phyloP scores from a whole-genome alignment of 2,329 filamentous ascomycete genomes.

The Colletotrichum karsti region DNA sequence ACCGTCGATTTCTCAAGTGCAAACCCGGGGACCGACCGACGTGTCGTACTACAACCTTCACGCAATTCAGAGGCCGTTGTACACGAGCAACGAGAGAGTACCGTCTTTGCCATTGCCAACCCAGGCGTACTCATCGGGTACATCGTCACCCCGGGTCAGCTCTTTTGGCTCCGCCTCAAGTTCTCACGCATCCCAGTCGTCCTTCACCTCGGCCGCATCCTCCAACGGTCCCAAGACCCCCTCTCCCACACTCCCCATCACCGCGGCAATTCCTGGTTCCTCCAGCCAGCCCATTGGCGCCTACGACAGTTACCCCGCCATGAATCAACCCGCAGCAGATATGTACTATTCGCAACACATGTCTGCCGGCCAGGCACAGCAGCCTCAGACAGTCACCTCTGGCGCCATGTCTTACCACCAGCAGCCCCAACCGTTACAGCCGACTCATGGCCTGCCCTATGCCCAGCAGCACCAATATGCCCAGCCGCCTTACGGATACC shows the following conservation, averaged over 20 bases:
- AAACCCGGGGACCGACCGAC: conserved; percentile 80
- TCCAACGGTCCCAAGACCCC: conserved; percentile 78
- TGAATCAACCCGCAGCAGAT: conserved; percentile 85
- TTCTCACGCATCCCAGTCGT: conserved; percentile 63
- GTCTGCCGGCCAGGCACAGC: conserved; percentile 78
- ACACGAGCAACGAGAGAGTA: conserved; percentile 74
- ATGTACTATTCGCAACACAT: conserved; percentile 89
- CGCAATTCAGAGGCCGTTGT: conserved; percentile 70
- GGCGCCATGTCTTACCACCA: conserved; percentile 79
- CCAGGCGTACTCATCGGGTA: conserved; percentile 75
- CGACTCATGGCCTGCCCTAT: conserved; percentile 69
- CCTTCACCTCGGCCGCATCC: conserved; percentile 62
- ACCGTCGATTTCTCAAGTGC: conserved; percentile 84
- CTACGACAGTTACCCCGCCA: conserved; percentile 62
- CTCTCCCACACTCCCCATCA: conserved; percentile 72
- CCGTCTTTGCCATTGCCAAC: conserved; percentile 76
- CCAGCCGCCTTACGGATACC: conserved; percentile 72
- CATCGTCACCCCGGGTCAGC: conserved; percentile 79
- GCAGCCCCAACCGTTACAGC: conserved; percentile 79
- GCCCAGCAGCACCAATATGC: conserved; percentile 67
- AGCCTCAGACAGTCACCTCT: conserved; percentile 80
- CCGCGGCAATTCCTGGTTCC: conserved; percentile 50
- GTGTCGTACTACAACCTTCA: conserved; percentile 75
- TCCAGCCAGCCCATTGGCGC: conserved; percentile 46
- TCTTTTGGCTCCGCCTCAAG: conserved; percentile 72